Evolutionary conservation across 345 rosid species (phyloP).

Genomic region (Moringa oleifera): DNA sequence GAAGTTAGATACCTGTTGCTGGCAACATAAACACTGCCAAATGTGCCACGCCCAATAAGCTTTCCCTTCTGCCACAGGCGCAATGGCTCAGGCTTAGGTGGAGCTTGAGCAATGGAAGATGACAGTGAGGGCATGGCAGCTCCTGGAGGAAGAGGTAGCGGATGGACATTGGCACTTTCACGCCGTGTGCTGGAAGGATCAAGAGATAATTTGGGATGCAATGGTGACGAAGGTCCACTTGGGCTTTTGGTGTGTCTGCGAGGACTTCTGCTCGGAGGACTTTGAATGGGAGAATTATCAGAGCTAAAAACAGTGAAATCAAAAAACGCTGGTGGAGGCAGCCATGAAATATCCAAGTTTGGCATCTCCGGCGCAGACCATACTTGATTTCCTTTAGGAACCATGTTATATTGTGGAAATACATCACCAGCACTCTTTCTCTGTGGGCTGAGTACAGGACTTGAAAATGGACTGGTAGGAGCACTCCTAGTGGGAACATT

Average conservation of each 20-base stretch:
- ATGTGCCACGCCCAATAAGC: conserved; percentile 98
- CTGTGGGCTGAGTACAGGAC: conserved; percentile 60
- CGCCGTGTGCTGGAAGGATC: conserved; percentile 34
- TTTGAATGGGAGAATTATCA: conserved; percentile 69
- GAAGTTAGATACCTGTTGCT: conserved; percentile 54
- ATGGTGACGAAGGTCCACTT: conserved; percentile 45
- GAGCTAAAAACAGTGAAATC: conserved; percentile 43
- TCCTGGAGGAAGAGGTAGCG: conserved; percentile 91
- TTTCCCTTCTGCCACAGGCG: conserved; percentile 89
- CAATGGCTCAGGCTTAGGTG: conserved; percentile 39
- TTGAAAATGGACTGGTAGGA: conserved; percentile 53
- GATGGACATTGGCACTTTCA: conserved; percentile 59
- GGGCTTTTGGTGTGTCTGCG: conserved; percentile 36
- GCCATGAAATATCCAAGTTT: conserved; percentile 37
- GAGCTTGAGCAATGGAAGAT: conserved; percentile 31
- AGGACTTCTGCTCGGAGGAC: conserved; percentile 60
- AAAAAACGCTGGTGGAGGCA: conserved; percentile 52
- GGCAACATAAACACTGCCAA: conserved; percentile 94
- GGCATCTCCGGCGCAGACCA: conserved; percentile 93
- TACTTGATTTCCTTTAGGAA: conserved; percentile 45
- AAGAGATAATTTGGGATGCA: conserved; percentile 37
- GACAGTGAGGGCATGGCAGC: conserved; percentile 42
- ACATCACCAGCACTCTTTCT: conserved; percentile 30
- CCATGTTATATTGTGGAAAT: conserved; percentile 31
- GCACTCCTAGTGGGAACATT: conserved; percentile 57